These are phyloP conservation scores for Taphrina sp. DNA, from an alignment of 1,139 yeast species.

Conservation along the genomic window DNA sequence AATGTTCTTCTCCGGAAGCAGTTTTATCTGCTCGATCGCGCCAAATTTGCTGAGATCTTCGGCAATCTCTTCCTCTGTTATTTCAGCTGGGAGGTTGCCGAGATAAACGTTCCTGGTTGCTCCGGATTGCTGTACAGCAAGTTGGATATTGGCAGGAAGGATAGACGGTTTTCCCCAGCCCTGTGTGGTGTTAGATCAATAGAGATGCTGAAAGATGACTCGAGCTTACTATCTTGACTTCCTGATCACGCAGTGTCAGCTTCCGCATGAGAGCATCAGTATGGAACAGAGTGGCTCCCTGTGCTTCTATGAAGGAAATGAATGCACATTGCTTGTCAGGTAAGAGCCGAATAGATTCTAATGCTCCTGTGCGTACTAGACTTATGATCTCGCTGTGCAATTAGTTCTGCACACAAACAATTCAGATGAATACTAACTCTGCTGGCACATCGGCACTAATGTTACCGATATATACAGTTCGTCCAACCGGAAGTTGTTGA, in stretches of 20 bases:
- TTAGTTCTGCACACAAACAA: constrained; percentile 75
- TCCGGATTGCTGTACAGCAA: constrained; percentile 76
- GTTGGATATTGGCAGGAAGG: constrained; percentile 58
- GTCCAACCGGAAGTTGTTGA: constrained; percentile 41
- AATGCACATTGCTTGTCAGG: constrained; percentile 53
- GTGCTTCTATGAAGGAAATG: constrained; percentile 51
- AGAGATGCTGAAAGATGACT: constrained; percentile 43
- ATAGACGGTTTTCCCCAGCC: constrained; percentile 30
- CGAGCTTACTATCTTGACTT: constrained; percentile 58
- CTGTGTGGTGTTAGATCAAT: constrained; percentile 42
- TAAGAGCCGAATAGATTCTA: constrained; percentile 63
- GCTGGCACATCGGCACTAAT: constrained; percentile 60
- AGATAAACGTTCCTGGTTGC: constrained; percentile 90
- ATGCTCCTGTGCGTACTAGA: constrained; percentile 60
- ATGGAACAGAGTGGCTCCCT: constrained; percentile 51
- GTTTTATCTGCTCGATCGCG: constrained; percentile 74
- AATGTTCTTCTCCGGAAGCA: constrained; percentile 68
- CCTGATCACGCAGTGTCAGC: constrained; percentile 50
- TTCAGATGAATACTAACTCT: constrained; percentile 42
- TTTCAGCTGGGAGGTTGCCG: constrained; percentile 62
- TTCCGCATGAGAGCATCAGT: constrained; percentile 53
- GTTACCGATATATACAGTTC: constrained; percentile 89
- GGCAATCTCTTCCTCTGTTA: constrained; percentile 62
- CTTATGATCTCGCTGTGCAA: constrained; percentile 41
- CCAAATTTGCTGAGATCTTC: constrained; percentile 74